These are phyloP conservation scores for Balansia obtecta DNA, from an alignment of 2,329 filamentous ascomycete genomes.

Conservation along the genomic window DNA sequence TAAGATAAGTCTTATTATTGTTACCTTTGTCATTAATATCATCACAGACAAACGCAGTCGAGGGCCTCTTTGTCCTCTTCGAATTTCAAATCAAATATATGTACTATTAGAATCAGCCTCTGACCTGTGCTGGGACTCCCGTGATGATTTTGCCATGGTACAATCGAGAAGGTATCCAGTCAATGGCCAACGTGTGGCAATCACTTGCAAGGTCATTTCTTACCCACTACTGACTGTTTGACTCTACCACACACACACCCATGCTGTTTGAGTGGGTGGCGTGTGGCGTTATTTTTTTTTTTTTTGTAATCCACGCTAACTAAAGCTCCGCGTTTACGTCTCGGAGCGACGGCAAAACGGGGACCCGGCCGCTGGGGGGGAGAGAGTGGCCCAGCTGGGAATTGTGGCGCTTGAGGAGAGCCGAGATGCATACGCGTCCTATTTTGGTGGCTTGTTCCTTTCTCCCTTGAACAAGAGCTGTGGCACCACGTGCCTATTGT, in stretches of 20 bases:
- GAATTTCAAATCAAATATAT: background rate
- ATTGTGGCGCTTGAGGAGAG: background rate
- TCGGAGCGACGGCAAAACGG: background rate
- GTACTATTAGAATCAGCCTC: background rate
- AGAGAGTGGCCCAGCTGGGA: background rate
- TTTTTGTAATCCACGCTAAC: background rate
- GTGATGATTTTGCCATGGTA: background rate
- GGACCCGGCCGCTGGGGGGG: too few relatives aligned
- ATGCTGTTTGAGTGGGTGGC: background rate
- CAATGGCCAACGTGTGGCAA: too few relatives aligned
- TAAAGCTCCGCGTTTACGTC: background rate
- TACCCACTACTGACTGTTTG: too few relatives aligned
- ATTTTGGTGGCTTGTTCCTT: background rate
- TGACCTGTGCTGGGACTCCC: background rate
- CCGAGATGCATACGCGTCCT: constrained; percentile 2
- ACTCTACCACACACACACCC: too few relatives aligned
- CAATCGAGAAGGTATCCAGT: background rate
- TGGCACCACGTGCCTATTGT: background rate
- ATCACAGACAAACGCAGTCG: background rate
- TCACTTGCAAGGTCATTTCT: too few relatives aligned
- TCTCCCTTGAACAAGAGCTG: background rate
- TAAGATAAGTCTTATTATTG: constrained; percentile 6
- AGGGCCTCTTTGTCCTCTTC: background rate
- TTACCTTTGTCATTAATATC: constrained; percentile 1
- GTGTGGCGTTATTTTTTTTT: background rate